Conservation (phyloP, 805 yeast genomes). For the baker's yeast (Saccharomyces cerevisiae) region DNA sequence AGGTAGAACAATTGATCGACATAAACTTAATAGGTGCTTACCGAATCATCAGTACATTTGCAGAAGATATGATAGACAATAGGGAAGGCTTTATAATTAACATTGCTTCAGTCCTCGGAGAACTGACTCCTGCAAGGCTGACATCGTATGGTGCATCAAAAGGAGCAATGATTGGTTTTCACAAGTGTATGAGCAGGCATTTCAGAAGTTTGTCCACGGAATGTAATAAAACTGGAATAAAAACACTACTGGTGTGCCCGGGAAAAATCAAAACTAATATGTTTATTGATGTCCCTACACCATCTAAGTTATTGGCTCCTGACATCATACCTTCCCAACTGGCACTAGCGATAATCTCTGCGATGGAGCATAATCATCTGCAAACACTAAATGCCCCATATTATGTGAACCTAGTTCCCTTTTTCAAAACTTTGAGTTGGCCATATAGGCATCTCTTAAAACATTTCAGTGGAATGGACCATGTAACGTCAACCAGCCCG, state of each 20-base stretch:
- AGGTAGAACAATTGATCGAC: constrained; percentile 53
- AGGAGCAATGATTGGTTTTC: constrained; percentile 76
- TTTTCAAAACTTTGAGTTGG: constrained; percentile 66
- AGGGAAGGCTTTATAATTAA: constrained; percentile 72
- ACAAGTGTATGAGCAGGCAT: constrained; percentile 71
- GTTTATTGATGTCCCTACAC: constrained; percentile 69
- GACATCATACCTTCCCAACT: constrained; percentile 61
- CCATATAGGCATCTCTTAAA: constrained; percentile 39
- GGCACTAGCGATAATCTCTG: constrained; percentile 48
- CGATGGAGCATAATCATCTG: constrained; percentile 51
- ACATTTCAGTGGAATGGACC: constrained; percentile 54
- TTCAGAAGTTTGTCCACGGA: constrained; percentile 18
- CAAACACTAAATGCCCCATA: constrained; percentile 69
- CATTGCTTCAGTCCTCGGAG: constrained; percentile 78
- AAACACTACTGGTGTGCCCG: constrained; percentile 72
- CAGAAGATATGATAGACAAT: constrained; percentile 59
- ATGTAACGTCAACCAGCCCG: constrained; percentile 17
- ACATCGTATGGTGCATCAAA: constrained; percentile 85
- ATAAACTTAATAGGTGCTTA: constrained; percentile 68
- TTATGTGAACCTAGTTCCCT: constrained; percentile 67
- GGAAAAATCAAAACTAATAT: constrained; percentile 75
- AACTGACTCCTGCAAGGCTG: constrained; percentile 72
- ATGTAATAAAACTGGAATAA: constrained; percentile 31
- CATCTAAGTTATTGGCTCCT: constrained; percentile 72
- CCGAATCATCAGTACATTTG: constrained; percentile 57